A percentile compares a stretch with the other conserved stretches of the same genome.
These are phyloP conservation scores for Claviceps pazoutovae DNA, from an alignment of 2,329 filamentous ascomycete genomes.

Conservation along the genomic window DNA sequence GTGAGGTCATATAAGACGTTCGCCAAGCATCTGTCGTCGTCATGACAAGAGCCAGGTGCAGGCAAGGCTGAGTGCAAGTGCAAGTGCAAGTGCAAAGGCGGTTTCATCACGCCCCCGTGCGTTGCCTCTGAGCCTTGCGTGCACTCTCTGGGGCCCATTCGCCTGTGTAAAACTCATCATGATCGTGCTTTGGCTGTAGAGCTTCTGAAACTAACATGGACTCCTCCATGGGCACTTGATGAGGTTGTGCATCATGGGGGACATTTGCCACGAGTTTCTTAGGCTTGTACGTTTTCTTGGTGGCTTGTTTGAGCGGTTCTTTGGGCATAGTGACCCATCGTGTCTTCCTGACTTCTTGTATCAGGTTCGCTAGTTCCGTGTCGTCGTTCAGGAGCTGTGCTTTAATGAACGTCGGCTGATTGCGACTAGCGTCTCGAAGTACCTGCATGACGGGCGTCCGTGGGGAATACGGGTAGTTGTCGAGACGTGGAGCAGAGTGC, in stretches of 20 bases:
- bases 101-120: constrained; percentile 11
- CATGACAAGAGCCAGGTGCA: too few species aligned
- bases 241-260: constrained; percentile 23
- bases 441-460: constrained; percentile 69
- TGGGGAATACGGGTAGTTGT: constrained; percentile 52
- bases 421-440: constrained; percentile 35
- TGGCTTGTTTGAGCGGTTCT: not conserved
- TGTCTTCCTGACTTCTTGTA: constrained; percentile 43
- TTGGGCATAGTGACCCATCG: constrained; percentile 5
- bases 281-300: constrained; percentile 13
- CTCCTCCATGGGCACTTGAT: constrained; percentile 21
- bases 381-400: constrained; percentile 73
- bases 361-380: constrained; percentile 56
- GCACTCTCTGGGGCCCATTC: constrained; percentile 13
- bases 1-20: too few species aligned
- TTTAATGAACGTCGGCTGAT: constrained; percentile 52
- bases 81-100: too few species aligned
- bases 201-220: constrained; percentile 23
- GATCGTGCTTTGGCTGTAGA: constrained; percentile 11
- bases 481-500: constrained; percentile 37
- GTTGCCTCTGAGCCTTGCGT: constrained; percentile 13
- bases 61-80: not conserved
- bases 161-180: constrained; percentile 11
- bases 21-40: too few species aligned
- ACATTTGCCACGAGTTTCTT: constrained; percentile 16